These are phyloP conservation scores for Gaeumannomyces sp. DNA, from an alignment of 2,329 filamentous ascomycete genomes.

Conservation along the genomic window DNA sequence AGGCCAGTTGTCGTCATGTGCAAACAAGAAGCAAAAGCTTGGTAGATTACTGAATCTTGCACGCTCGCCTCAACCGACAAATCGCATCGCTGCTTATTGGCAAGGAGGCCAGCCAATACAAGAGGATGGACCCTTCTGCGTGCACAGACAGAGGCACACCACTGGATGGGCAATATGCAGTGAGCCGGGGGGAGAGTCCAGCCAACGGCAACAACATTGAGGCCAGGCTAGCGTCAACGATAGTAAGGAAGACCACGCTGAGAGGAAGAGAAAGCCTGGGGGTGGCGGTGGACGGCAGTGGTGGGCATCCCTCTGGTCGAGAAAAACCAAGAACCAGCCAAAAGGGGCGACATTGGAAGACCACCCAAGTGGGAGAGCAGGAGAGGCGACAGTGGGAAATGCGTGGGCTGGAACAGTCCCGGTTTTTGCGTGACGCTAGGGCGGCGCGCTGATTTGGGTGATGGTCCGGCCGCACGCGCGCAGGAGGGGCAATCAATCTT, in stretches of 20 bases:
- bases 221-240: background rate
- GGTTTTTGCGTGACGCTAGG: conserved; percentile 16
- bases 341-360: background rate
- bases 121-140: no score
- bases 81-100: background rate
- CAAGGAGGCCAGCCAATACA: no score
- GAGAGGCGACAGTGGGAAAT: background rate
- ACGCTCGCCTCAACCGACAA: background rate
- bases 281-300: no score
- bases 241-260: background rate
- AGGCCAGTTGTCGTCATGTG: background rate
- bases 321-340: background rate
- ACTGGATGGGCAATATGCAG: background rate
- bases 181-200: no score
- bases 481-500: conserved; percentile 1
- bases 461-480: no score
- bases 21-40: background rate
- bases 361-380: background rate
- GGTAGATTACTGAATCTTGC: background rate
- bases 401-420: conserved; percentile 10
- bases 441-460: conserved; percentile 13
- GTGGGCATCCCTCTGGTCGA: no score
- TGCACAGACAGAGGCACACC: no score
- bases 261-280: background rate
- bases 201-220: background rate